Conservation (phyloP, 2,329 filamentous ascomycete species). For the Aspergillus luchuensis region DNA sequence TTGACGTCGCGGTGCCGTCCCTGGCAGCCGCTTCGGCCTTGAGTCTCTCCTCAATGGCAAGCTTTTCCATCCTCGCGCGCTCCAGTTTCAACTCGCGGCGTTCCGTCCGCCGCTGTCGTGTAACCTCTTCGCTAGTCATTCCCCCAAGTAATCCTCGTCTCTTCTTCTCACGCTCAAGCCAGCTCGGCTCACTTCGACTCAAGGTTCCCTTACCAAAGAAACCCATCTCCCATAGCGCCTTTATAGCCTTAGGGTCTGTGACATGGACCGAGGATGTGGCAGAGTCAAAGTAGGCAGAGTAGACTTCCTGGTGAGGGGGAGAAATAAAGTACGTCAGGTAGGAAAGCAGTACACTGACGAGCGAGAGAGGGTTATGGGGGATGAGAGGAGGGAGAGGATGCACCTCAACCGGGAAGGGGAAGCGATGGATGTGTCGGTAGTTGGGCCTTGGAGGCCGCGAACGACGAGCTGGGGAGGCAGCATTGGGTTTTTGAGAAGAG, state of each 20-base stretch:
- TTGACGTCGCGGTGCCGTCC: conserved; percentile 24
- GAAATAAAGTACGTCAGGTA: conserved; percentile 73
- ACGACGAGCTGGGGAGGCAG: conserved; percentile 25
- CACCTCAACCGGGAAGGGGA: conserved; percentile 76
- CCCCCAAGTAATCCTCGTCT: conserved; percentile 64
- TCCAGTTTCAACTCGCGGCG: conserved; percentile 86
- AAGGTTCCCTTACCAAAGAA: conserved; percentile 95
- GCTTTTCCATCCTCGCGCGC: conserved; percentile 81
- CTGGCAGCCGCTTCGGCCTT: conserved; percentile 53
- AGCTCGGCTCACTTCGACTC: conserved; percentile 92
- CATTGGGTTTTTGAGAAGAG: conserved; percentile 19
- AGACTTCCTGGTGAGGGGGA: conserved; percentile 62
- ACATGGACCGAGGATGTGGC: conserved; percentile 83
- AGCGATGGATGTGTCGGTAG: conserved; percentile 75
- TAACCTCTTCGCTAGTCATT: conserved; percentile 80
- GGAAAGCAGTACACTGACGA: conserved; percentile 76
- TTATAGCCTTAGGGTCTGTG: conserved; percentile 71
- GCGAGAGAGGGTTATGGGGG: conserved; percentile 86
- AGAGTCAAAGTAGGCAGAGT: conserved; percentile 77
- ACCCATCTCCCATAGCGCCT: conserved; percentile 90
- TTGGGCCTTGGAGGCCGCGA: conserved; percentile 50
- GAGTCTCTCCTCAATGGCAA: conserved; percentile 75
- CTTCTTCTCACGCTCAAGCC: conserved; percentile 80
- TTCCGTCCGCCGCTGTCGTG: conserved; percentile 74
- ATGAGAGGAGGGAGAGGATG: conserved; percentile 86